Base-by-base conservation (phyloP, 2,329 filamentous ascomycete species). In the Diaporthe sp. region DNA sequence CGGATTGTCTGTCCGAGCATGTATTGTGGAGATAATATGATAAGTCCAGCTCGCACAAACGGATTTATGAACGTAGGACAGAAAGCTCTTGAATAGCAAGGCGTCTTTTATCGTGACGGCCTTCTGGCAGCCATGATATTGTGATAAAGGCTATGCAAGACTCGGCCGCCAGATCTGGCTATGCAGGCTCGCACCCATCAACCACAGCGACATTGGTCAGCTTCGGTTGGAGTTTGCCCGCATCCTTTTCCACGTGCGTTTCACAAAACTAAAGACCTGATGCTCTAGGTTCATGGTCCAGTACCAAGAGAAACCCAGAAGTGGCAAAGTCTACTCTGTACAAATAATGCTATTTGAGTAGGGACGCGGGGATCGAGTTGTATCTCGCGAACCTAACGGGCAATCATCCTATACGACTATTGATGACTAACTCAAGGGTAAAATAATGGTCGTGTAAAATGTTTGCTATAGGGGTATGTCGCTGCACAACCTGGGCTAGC, bases 331-430 rank as follows among this genome's bases (percentile, higher is more conserved):
- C 2, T 13, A 37, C 10, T n/a, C 20, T 13, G 1, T 2, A 9
- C 22, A 39, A 13, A n/a, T 13, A 17, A 1, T n/a, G n/a, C 20
- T 20, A 6, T 13, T 8, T 13, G 12, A 20, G 10, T 10, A 37
- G 4, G 25, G 25, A 17, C 4, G 17, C 0, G 6, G 1, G 3
- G 3, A 17, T 5, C 12, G 1, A 15, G 2, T 6, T 17, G 12
- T 2, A 28, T 15, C 39, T 10, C 7, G 4, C 31, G 4, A 37
- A 3, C 6, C 13, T 28, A 5, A 44, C 2, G 12, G 28, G 2
- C 1, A 4, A 28, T 10, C 25, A 2, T 3, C 1, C 10, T 25
- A 6, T 20, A 12, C 17, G n/a, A n/a, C n/a, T n/a, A n/a, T n/a
- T n/a, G n/a, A n/a, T n/a, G n/a, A n/a, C n/a, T n/a, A n/a, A n/a